Conservation (phyloP, 2,329 filamentous ascomycete species). For the Fusarium mangiferae region DNA sequence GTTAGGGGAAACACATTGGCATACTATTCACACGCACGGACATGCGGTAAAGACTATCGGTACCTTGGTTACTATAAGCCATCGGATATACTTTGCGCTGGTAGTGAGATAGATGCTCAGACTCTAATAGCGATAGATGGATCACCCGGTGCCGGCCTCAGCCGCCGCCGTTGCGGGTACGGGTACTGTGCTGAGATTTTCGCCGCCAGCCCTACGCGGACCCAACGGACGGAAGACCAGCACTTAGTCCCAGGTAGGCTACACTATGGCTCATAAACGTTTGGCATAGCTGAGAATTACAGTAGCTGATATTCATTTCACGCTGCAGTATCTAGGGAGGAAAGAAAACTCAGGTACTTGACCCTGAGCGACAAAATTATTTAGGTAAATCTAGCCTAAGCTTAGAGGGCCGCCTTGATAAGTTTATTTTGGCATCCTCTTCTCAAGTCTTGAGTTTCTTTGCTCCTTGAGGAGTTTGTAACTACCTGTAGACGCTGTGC, state of each 20-base stretch:
- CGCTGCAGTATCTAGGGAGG: not conserved
- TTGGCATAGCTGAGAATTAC: not conserved
- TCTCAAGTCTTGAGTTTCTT: too few relatives aligned
- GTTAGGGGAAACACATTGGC: not conserved
- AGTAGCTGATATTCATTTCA: not conserved
- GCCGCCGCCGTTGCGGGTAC: conserved; percentile 29
- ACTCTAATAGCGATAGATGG: conserved; percentile 11
- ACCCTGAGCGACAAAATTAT: too few relatives aligned
- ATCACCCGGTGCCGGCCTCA: conserved; percentile 27
- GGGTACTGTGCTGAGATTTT: not conserved
- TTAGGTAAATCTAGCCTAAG: too few relatives aligned
- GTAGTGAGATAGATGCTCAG: conserved; percentile 9
- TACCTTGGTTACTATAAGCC: not conserved
- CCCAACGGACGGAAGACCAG: not conserved
- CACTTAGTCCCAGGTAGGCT: not conserved
- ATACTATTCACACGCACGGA: not conserved
- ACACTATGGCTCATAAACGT: not conserved
- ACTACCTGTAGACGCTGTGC: not conserved
- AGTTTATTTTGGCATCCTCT: too few relatives aligned
- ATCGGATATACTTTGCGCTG: not conserved
- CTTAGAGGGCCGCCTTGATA: too few relatives aligned
- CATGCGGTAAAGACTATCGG: not conserved
- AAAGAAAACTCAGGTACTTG: too few relatives aligned
- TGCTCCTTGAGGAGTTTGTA: too few relatives aligned
- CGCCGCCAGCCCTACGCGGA: conserved; percentile 30